Base-by-base conservation (phyloP, 176 grass and related monocot genomes). In the Paspalum notatum region DNA sequence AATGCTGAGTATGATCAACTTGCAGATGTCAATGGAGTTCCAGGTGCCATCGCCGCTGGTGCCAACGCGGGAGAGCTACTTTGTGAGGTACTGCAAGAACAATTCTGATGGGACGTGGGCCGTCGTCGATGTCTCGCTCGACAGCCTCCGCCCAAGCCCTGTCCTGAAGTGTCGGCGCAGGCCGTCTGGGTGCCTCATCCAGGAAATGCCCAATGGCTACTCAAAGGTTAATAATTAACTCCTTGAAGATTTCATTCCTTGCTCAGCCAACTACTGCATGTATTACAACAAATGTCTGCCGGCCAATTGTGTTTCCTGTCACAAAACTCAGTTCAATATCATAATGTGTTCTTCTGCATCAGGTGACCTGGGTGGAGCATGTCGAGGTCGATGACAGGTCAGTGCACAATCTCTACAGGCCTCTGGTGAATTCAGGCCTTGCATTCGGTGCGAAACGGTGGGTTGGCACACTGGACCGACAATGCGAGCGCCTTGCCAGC, bases 291-390 rank as follows among this genome's bases (percentile, higher is more conserved):
- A 14, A 14, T 50, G 13, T 59, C 25, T 68, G 13, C 12, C 27
- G 43, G 13, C 7, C 25, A 32, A 82, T 72, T 17, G 1, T 52
- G 25, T 38, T n/a, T 59, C 11, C 66, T 38, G 17, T 38, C 22
- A 40, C 53, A 2, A 24, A 68, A 42, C 26, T 51, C 61, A 6
- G 52, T 12, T 26, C 25, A 43, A 22, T 40, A 5, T n/a, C 18
- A 40, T 17, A 9, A 15, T 50, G 71, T 17, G 32, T 68, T 44
- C 12, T 17, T 22, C 50, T 72, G 5, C 10, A 0, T 84, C 65
- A 97, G 94, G 91, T 97, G 64, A 97, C 81, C 20, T 98, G 95
- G 95, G 92, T 98, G 43, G 95, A 98, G 80, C 95, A 98, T 78
- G 85, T 98, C 12, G 95, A 98, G 72, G 92, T 92, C 6, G 95